phyloP scores from a whole-genome alignment of 2,329 filamentous ascomycete genomes.

The Aspergillus novoparasiticus region DNA sequence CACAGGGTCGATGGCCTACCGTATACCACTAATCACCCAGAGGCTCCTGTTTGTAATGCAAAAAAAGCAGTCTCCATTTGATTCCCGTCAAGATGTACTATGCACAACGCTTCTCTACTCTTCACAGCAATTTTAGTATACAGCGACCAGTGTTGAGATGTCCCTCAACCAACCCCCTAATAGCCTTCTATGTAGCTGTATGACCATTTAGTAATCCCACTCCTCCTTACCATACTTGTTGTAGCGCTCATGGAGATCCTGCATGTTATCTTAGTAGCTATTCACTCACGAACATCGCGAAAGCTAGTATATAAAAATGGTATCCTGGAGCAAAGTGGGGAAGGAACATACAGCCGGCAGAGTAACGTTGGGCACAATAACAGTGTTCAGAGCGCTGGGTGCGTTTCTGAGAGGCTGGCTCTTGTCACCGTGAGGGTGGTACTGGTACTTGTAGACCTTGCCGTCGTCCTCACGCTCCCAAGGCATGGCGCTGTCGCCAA shows the following conservation, averaged over 20 bases:
- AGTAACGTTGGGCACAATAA: slow-evolving; percentile 90
- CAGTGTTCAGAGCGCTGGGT: slow-evolving; percentile 91
- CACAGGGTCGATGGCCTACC: background rate
- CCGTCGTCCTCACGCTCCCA: slow-evolving; percentile 76
- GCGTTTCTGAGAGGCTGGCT: slow-evolving; percentile 78
- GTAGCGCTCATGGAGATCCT: slow-evolving; percentile 93
- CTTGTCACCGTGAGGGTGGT: slow-evolving; percentile 83
- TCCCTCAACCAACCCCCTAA: slow-evolving; percentile 17
- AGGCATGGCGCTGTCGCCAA: slow-evolving; percentile 79
- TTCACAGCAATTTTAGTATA: slow-evolving; percentile 37
- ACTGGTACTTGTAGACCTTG: slow-evolving; percentile 72
- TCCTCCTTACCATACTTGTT: slow-evolving; percentile 99
- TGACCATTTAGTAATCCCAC: slow-evolving; percentile 50
- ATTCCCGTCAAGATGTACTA: slow-evolving; percentile 33
- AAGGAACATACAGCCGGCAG: slow-evolving; percentile 72
- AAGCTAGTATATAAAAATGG: background rate
- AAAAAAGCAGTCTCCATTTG: slow-evolving; percentile 33
- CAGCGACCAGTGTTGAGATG: slow-evolving; percentile 27
- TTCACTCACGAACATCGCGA: background rate
- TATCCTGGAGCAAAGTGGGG: background rate
- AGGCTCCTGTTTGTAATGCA: slow-evolving; percentile 16
- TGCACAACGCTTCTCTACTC: slow-evolving; percentile 36
- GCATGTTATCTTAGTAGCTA: slow-evolving; percentile 16
- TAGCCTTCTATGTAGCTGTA: slow-evolving; percentile 15
- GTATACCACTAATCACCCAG: slow-evolving; percentile 5